Percentiles rank a stretch among this genome's conserved stretches.
These are phyloP conservation scores for Pestalotiopsis sp. DNA, from an alignment of 2,329 filamentous ascomycete genomes.

Conservation along the genomic window DNA sequence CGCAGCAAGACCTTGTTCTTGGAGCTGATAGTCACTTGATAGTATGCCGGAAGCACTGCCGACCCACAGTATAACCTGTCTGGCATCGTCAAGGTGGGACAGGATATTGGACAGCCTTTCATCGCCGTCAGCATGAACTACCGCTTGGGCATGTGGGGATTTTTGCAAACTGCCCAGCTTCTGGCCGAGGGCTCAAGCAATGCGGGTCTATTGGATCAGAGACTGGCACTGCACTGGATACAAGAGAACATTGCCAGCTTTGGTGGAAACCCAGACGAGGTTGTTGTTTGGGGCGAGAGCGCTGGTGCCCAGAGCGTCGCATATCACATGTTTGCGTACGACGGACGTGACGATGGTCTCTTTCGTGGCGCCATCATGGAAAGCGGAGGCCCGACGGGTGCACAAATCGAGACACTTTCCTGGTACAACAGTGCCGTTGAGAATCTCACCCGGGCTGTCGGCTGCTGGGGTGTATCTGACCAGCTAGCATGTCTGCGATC, in stretches of 20 bases:
- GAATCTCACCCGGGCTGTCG: slow-evolving; percentile 36
- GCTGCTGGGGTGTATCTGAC: slow-evolving; percentile 36
- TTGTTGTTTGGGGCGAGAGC: slow-evolving; percentile 52
- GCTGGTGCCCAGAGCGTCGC: slow-evolving; percentile 43
- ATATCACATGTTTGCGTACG: slow-evolving; percentile 57
- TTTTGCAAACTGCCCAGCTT: slow-evolving; percentile 49
- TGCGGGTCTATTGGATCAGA: slow-evolving; percentile 53
- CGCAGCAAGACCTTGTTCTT: not conserved
- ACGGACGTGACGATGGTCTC: slow-evolving; percentile 56
- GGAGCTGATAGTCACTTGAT: not conserved
- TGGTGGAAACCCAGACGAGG: slow-evolving; percentile 47
- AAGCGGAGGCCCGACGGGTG: slow-evolving; percentile 44
- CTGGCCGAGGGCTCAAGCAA: slow-evolving; percentile 45
- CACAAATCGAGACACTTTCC: slow-evolving; percentile 32
- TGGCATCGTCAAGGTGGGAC: slow-evolving; percentile 58
- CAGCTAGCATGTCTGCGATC: slow-evolving; percentile 39
- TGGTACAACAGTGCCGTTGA: slow-evolving; percentile 38
- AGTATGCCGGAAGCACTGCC: slow-evolving; percentile 46
- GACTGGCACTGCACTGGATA: slow-evolving; percentile 51
- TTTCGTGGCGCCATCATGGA: slow-evolving; percentile 58
- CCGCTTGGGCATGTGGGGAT: slow-evolving; percentile 55
- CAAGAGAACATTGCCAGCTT: slow-evolving; percentile 57
- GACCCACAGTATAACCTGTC: slow-evolving; percentile 67
- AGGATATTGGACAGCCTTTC: slow-evolving; percentile 53
- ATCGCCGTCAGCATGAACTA: slow-evolving; percentile 59